Base-by-base conservation (phyloP, 306 rosid species). In the Cercis canadensis region DNA sequence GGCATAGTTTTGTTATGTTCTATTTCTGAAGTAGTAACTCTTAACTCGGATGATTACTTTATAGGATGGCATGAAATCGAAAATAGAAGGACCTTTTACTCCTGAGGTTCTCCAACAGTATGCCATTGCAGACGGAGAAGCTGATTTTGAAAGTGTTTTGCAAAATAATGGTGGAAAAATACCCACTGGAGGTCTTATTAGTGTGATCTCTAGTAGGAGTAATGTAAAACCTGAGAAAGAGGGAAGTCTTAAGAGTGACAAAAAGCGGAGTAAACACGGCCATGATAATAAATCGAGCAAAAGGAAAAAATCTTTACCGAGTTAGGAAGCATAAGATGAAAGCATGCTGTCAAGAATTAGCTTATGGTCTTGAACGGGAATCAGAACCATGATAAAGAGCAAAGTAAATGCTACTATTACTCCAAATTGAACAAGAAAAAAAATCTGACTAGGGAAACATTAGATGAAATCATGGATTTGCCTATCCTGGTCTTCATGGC, bases 11-110 rank as follows among this genome's bases (percentile, higher is more conserved):
- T 24, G 29, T 3, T 24, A 24, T 24, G 29, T 24, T 24, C 29
- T 24, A 24, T 24, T 24, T 24, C 29, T 3, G 29, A 24, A 24
- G 18, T 32, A 33, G 45, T 72, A 40, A 31, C 43, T 69, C 80
- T n/a, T 11, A 75, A 67, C 49, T 69, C 70, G 62, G 17, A 65
- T 57, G 47, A 43, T 66, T 41, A n/a, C 31, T 61, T 63, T 67
- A 54, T 67, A 87, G 97, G 92, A 82, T 24, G 77, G 74, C 29
- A 86, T 84, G 92, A 89, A 79, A 63, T 65, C 87, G 64, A 78
- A 84, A 36, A 19, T 62, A 6, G 87, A 84, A 31, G 74, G 78
- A 53, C 68, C 66, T 55, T 74, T 89, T 15, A 61, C 82, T 75
- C 86, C 89, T 1, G 92, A 81, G 41, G 40, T 53, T 52, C 81